phyloP scores from a whole-genome alignment of 2,329 filamentous ascomycete species.

The Chaetomium sp. region DNA sequence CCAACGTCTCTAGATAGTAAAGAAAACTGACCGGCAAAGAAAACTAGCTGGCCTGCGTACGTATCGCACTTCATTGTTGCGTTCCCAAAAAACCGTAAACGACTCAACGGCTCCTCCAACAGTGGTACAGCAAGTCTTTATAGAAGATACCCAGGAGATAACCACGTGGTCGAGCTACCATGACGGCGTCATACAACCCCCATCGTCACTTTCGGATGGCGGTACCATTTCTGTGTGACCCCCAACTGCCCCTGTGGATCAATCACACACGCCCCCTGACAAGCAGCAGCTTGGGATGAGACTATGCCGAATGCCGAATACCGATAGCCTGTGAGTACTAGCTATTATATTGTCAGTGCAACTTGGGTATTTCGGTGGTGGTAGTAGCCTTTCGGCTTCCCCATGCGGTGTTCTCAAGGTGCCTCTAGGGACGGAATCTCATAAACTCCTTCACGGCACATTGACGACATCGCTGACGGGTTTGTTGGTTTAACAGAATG shows the following conservation, averaged over 20 bases:
- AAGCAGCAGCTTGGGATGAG: background rate
- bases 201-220: background rate
- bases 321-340: background rate
- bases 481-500: background rate
- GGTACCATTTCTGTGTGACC: background rate
- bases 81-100: background rate
- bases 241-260: background rate
- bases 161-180: background rate
- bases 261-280: background rate
- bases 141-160: background rate
- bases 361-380: background rate
- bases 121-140: background rate
- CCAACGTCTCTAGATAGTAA: too few relatives aligned
- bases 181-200: background rate
- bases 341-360: background rate
- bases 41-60: background rate
- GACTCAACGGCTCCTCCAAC: background rate
- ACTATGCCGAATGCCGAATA: background rate
- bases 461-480: background rate
- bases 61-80: background rate
- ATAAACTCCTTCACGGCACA: background rate
- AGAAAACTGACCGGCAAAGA: background rate
- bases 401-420: background rate
- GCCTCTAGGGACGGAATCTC: background rate
- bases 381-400: background rate